phyloP scores from a whole-genome alignment of 192 early-diverging fungal species.

The Coemansia sp. region DNA sequence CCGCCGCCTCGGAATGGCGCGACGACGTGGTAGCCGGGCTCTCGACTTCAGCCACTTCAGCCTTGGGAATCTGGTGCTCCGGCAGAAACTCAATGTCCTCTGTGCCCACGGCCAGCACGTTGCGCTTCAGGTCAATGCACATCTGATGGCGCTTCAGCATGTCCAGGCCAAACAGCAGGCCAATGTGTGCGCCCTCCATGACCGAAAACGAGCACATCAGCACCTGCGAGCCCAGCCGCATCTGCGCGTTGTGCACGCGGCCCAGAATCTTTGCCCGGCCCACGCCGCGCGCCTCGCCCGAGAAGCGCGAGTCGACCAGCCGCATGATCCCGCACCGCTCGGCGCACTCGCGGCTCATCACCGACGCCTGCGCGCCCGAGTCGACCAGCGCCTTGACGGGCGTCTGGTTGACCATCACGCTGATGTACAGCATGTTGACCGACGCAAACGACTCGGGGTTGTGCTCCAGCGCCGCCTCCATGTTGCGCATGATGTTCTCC shows the following conservation, averaged over 20 bases:
- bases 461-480: constrained; percentile 85
- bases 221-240: constrained; percentile 76
- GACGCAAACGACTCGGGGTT: constrained; percentile 93
- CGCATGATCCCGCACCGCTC: constrained; percentile 83
- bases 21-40: constrained; percentile 11
- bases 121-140: constrained; percentile 84
- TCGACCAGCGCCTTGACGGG: constrained; percentile 93
- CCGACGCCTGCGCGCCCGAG: constrained; percentile 93
- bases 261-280: constrained; percentile 96
- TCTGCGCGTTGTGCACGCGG: constrained; percentile 84
- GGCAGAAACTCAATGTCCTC: constrained; percentile 80
- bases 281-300: constrained; percentile 88
- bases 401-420: constrained; percentile 84
- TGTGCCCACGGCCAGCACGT: constrained; percentile 76
- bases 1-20: constrained; percentile 58
- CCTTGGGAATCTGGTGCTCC: constrained; percentile 88
- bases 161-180: constrained; percentile 91
- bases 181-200: constrained; percentile 89
- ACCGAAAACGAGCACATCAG: constrained; percentile 89
- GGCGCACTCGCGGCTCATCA: constrained; percentile 72
- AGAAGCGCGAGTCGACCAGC: constrained; percentile 82
- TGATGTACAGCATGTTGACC: constrained; percentile 90
- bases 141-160: constrained; percentile 93
- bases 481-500: constrained; percentile 78
- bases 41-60: constrained; percentile 27